Evolutionary conservation across 2,329 filamentous ascomycete genomes (phyloP).

Genomic region (Colletotrichum abscissum): DNA sequence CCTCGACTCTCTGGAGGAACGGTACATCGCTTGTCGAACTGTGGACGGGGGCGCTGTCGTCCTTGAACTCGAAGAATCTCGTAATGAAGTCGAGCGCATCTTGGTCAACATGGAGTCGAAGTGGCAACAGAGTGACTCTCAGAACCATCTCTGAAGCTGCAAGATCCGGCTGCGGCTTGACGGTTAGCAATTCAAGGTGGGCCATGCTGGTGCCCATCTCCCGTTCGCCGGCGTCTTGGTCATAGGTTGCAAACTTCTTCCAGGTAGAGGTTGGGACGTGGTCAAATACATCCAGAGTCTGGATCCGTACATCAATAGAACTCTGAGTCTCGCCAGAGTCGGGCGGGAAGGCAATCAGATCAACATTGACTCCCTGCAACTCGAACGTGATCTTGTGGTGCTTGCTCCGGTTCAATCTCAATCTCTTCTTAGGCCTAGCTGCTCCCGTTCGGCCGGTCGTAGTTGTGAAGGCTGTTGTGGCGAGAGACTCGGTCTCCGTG

Average conservation of each 20-base stretch:
- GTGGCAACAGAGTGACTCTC: slow-evolving; percentile 80
- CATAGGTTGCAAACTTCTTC: slow-evolving; percentile 97
- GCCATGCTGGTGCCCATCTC: slow-evolving; percentile 91
- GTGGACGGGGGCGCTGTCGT: slow-evolving; percentile 70
- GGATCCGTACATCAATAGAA: slow-evolving; percentile 85
- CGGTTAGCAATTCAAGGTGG: slow-evolving; percentile 87
- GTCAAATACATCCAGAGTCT: slow-evolving; percentile 90
- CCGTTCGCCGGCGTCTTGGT: slow-evolving; percentile 85
- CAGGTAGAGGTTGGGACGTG: slow-evolving; percentile 95
- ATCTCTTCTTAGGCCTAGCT: slow-evolving; percentile 59
- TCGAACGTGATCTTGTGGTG: slow-evolving; percentile 97
- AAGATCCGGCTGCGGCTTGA: slow-evolving; percentile 85
- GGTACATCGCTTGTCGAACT: slow-evolving; percentile 77
- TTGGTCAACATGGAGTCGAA: slow-evolving; percentile 95
- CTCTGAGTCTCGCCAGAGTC: slow-evolving; percentile 84
- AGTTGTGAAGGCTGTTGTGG: slow-evolving; percentile 76
- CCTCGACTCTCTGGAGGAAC: slow-evolving; percentile 90
- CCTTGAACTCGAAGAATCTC: slow-evolving; percentile 97
- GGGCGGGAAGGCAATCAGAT: slow-evolving; percentile 84
- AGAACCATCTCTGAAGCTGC: slow-evolving; percentile 91
- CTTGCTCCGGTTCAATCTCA: slow-evolving; percentile 86
- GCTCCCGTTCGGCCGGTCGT: slow-evolving; percentile 63
- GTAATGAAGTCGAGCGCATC: slow-evolving; percentile 97
- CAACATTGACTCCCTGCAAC: slow-evolving; percentile 83
- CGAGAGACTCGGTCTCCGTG: slow-evolving; percentile 91